These are phyloP conservation scores for Colletotrichum lindemuthianum DNA, from an alignment of 2,329 filamentous ascomycete genomes.

Conservation along the genomic window DNA sequence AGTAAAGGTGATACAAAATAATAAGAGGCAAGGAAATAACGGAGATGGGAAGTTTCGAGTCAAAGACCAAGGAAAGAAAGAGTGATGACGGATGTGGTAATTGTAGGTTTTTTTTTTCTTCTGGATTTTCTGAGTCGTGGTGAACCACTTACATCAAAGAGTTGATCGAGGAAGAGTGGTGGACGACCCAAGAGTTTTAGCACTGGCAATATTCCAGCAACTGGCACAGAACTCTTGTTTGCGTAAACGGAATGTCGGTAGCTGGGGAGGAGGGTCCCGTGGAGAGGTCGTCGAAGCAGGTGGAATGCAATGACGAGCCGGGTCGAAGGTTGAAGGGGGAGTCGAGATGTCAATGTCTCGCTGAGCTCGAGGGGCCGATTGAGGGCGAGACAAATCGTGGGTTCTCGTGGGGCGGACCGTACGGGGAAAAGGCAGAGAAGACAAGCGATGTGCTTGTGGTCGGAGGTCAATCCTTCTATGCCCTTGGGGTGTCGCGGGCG, in stretches of 20 bases:
- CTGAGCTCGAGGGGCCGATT: conserved; percentile 17
- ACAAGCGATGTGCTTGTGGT: conserved; percentile 26
- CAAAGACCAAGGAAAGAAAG: not conserved
- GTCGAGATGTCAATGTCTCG: conserved; percentile 14
- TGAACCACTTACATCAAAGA: conserved; percentile 35
- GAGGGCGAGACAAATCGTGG: conserved; percentile 20
- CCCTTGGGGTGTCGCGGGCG: not conserved
- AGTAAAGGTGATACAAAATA: not conserved
- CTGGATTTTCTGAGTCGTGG: conserved; percentile 19
- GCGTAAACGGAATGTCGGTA: conserved; percentile 32
- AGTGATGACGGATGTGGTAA: conserved; percentile 15
- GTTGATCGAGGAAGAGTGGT: conserved; percentile 14
- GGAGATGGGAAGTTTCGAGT: not conserved
- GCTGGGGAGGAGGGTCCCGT: conserved; percentile 34
- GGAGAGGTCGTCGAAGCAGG: conserved; percentile 33
- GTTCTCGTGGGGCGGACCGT: conserved; percentile 24
- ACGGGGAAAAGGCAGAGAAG: conserved; percentile 12
- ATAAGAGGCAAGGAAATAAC: not conserved
- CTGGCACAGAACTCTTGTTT: conserved; percentile 33
- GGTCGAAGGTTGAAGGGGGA: not conserved
- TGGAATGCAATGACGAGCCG: conserved; percentile 33
- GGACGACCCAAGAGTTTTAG: conserved; percentile 32
- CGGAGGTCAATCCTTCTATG: conserved; percentile 30
- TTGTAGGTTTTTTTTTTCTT: conserved; percentile 7
- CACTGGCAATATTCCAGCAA: conserved; percentile 39